phyloP scores from a whole-genome alignment of 2,329 filamentous ascomycete genomes.

The Stachybotrys echinatus region DNA sequence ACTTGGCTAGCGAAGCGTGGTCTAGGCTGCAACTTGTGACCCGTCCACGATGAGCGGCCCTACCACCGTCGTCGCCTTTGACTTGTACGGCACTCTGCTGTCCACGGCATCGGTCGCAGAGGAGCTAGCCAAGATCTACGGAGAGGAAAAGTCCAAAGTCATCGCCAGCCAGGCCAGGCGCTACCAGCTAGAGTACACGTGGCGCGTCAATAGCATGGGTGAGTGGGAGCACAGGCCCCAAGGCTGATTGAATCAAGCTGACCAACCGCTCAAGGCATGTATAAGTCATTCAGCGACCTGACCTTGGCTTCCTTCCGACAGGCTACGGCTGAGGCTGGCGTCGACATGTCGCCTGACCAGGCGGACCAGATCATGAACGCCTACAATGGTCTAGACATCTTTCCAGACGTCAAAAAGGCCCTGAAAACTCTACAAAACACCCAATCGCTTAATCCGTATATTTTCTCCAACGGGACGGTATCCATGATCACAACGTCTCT shows the following conservation, averaged over 20 bases:
- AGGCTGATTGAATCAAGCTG: not conserved
- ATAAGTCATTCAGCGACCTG: slow-evolving; percentile 49
- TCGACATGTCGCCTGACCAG: slow-evolving; percentile 36
- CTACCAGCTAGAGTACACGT: slow-evolving; percentile 74
- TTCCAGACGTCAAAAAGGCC: slow-evolving; percentile 55
- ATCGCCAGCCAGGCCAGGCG: slow-evolving; percentile 60
- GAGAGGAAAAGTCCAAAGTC: slow-evolving; percentile 46
- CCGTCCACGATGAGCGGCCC: no score
- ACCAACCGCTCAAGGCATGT: no score
- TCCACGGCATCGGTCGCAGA: slow-evolving; percentile 64
- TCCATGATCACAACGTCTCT: slow-evolving; percentile 60
- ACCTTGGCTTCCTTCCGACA: slow-evolving; percentile 59
- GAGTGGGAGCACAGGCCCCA: slow-evolving; percentile 14
- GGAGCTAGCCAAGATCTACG: slow-evolving; percentile 52
- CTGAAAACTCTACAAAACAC: slow-evolving; percentile 41
- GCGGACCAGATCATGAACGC: slow-evolving; percentile 51
- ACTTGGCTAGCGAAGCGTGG: no score
- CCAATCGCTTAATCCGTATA: slow-evolving; percentile 42
- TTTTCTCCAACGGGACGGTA: slow-evolving; percentile 67
- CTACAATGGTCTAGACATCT: slow-evolving; percentile 60
- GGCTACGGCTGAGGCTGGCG: slow-evolving; percentile 52
- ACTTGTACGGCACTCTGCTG: slow-evolving; percentile 70
- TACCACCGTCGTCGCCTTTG: slow-evolving; percentile 57
- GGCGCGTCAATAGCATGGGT: slow-evolving; percentile 73
- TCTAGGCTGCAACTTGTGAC: no score